Base-by-base conservation (phyloP, 169 alveolate genomes). In the Plasmodium coatneyi region DNA sequence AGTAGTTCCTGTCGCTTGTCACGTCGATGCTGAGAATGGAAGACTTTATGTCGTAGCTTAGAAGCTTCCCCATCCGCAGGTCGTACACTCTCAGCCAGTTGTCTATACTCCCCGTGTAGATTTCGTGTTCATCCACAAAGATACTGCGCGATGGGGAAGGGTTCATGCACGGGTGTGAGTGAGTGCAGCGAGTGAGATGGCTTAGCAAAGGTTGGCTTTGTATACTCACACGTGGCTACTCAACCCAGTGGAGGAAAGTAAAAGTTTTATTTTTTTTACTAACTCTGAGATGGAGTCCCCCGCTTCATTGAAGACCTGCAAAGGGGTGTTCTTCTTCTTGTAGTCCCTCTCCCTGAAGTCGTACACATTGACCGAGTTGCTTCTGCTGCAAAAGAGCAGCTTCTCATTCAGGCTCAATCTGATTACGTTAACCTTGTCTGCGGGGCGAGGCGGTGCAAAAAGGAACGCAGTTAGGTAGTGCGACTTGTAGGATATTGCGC, bases 331-430 rank as follows among this genome's bases (percentile, higher is more conserved):
- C 79, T 84, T 84, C 60, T 84, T 84, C 80, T 84, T 84, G 84
- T 49, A 84, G 60, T 84, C 93, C 43, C 93, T 84, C 80, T 84
- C 93, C 41, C 80, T 84, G 52, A 84, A 84, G 54, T 84, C 93
- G 66, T 84, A 84, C 22, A 52, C 80, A 84, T 74, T 43, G 14
- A 84, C 84, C 60, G 84, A 36, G 43, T 84, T 74, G 41, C 79
- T 46, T 84, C 79, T 72, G 66, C 74, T 84, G 43, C 93, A 84
- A 52, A 84, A 74, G 43, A 84, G 93, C 16, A 84, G 66, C 79
- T 84, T 84, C 66, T 84, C 93, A 36, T 84, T 76, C n/a, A 32
- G 76, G 52, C 84, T 72, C 41, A 84, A 30, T 28, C 30, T 84
- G 66, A 52, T 52, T 49, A 52, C 84, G 41, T 84, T 84, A 74